Evolutionary conservation across 2,329 filamentous ascomycete genomes (phyloP), one percentile per base, ranked within the genome.

Genomic region (Colletotrichum sp.): DNA sequence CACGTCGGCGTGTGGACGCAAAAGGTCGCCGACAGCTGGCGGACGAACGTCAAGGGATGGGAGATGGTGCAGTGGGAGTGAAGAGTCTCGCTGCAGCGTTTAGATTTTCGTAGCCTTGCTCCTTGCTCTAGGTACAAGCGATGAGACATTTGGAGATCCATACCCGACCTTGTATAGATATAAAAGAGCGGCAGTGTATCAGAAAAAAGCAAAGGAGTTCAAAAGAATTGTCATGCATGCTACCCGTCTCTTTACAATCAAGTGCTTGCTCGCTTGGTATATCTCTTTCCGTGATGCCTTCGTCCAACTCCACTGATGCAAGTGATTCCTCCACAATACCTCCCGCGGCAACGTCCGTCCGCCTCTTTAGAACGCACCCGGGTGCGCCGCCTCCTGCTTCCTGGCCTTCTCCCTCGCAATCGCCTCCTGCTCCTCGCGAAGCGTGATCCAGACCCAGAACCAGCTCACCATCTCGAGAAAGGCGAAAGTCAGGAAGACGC

Each of bases 381-480:
- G 64, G 34, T 66, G 66, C n/a, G 43, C 43, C 43, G 43, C 55
- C 12, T 60, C 66, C 28, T 80, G 78, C 75, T 81, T 82, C 77
- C 80, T 83, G 26, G 81, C 82, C 81, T 87, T 86, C 77, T 84
- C 85, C 9, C 80, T 80, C 12, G 87, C 73, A 4, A 90, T 81
- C 24, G 83, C 84, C 6, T 80, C 78, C n/a, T 85, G 81, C 86
- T 95, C 94, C 80, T 95, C 94, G 68, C 91, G 88, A 79, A 95
- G 83, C 6, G 91, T 94, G 34, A 93, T 88, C 89, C 92, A 95
- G 28, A 91, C 92, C 96, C 96, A 98, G 84, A 98, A 96, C 95
- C 96, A 98, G 76, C 91, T 90, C 78, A 95, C 88, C 83, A 95
- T 91, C 87, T 98, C 96, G 81, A 98, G 82, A 80, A 98, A 97